Base-by-base conservation (phyloP, 805 yeast species). In the Candida jianshihensis region DNA sequence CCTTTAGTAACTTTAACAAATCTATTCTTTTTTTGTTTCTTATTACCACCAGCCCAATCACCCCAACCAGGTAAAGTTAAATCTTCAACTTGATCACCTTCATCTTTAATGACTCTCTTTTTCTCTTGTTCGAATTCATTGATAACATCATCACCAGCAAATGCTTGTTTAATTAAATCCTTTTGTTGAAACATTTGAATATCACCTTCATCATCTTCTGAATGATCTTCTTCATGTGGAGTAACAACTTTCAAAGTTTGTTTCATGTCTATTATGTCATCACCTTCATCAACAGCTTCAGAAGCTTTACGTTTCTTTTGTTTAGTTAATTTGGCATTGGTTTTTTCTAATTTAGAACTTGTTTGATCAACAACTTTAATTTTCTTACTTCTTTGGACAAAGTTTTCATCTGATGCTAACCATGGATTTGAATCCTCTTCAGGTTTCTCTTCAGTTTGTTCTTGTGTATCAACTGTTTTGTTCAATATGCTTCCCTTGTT, bases 51-150 rank as follows among this genome's bases (percentile, higher is more conserved):
- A 10, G 90, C 83, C 98, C 98, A 92, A 30, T 82, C 84, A 33
- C 97, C 97, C 97, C 97, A 92, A 1, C 98, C 98, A 4, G 97
- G 97, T 35, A 89, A 61, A 0, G 95, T 81, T 33, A 82, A 63
- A 55, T 89, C 96, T 40, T 82, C 80, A 51, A 81, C 88, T 54
- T 86, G 72, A 59, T 90, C 97, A 39, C 78, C 97, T 58, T 90
- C 97, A 32, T 82, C 88, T 30, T 65, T 72, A 6, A 71, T 67
- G 11, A 73, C 73, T 46, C 74, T 70, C 39, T 68, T 64, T 63
- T 90, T 92, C 49, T 89, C 97, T 12, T 64, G 70, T 43, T 75
- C 77, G 57, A 92, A 92, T 46, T 88, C 70, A 6, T 67, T 64
- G 13, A 86, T 83, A 27, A 90, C 96, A 56, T 92, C 92, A 62